phyloP scores from a whole-genome alignment of 306 rosid species.

The Begonia peltatifolia region DNA sequence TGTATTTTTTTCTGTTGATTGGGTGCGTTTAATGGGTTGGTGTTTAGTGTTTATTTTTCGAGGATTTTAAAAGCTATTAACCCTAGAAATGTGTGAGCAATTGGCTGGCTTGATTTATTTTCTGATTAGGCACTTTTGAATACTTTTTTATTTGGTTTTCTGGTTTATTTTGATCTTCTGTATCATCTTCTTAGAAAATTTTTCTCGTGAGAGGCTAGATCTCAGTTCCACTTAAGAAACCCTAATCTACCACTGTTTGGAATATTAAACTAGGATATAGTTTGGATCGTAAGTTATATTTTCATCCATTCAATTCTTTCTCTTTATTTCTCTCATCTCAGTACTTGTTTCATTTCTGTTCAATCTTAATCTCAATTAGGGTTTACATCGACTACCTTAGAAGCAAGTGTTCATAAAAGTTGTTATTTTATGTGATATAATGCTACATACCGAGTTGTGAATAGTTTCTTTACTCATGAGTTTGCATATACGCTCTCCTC shows the following conservation, averaged over 20 bases:
- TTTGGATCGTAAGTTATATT: neutral
- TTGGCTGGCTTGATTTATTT: neutral
- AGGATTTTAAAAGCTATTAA: slow-evolving; percentile 5
- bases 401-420: neutral
- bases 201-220: slow-evolving; percentile 3
- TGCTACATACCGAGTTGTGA: neutral
- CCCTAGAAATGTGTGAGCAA: slow-evolving; percentile 8
- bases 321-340: no score
- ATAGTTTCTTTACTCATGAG: neutral
- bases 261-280: neutral
- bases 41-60: slow-evolving; percentile 2
- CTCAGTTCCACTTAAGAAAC: slow-evolving; percentile 1
- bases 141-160: slow-evolving; percentile 3
- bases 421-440: slow-evolving; percentile 12
- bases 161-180: neutral
- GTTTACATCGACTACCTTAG: slow-evolving; percentile 1
- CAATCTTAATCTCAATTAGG: slow-evolving; percentile 5
- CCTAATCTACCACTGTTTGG: neutral
- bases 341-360: slow-evolving; percentile 1
- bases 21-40: neutral
- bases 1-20: neutral
- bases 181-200: neutral
- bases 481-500: neutral
- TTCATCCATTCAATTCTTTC: neutral
- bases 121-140: slow-evolving; percentile 1